phyloP scores from a whole-genome alignment of 1,139 yeast genomes.

The Eremothecium gossypii region DNA sequence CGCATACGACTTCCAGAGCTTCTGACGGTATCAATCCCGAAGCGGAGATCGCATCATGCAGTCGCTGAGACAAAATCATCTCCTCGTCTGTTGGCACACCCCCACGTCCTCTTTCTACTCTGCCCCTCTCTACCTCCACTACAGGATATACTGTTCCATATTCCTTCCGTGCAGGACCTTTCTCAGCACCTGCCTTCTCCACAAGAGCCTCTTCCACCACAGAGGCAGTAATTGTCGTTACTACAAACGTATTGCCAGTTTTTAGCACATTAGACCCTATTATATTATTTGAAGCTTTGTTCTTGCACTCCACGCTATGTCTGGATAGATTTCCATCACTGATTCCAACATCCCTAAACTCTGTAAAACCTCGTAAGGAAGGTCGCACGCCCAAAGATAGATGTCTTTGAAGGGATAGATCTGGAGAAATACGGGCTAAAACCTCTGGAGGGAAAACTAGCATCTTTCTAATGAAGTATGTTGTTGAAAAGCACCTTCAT shows the following conservation, averaged over 20 bases:
- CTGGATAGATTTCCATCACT: conserved; percentile 37
- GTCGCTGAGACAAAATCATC: conserved; percentile 64
- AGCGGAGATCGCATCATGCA: conserved; percentile 51
- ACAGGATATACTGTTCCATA: conserved; percentile 58
- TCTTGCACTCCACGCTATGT: conserved; percentile 18
- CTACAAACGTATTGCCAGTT: conserved; percentile 66
- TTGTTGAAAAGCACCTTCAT: no score
- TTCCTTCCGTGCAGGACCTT: conserved; percentile 6
- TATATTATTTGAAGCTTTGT: conserved; percentile 28
- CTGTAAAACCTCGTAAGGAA: conserved; percentile 58
- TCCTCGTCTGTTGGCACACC: conserved; percentile 91
- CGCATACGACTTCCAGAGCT: conserved; percentile 39
- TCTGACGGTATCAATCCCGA: conserved; percentile 43
- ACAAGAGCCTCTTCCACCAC: conserved; percentile 43
- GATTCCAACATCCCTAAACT: conserved; percentile 53
- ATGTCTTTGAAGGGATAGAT: conserved; percentile 71
- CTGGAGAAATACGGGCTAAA: conserved; percentile 79
- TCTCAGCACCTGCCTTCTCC: conserved; percentile 18
- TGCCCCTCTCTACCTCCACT: conserved; percentile 39
- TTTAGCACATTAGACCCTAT: conserved; percentile 68
- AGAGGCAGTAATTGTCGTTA: conserved; percentile 70
- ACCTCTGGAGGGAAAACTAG: conserved; percentile 65
- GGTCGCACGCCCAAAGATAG: conserved; percentile 65
- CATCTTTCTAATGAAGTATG: conserved; percentile 9
- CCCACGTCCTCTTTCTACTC: conserved; percentile 57